Evolutionary conservation across 2,329 filamentous ascomycete genomes (phyloP), one percentile per base, ranked within the genome.

Genomic region (Calonectria leucothoes): DNA sequence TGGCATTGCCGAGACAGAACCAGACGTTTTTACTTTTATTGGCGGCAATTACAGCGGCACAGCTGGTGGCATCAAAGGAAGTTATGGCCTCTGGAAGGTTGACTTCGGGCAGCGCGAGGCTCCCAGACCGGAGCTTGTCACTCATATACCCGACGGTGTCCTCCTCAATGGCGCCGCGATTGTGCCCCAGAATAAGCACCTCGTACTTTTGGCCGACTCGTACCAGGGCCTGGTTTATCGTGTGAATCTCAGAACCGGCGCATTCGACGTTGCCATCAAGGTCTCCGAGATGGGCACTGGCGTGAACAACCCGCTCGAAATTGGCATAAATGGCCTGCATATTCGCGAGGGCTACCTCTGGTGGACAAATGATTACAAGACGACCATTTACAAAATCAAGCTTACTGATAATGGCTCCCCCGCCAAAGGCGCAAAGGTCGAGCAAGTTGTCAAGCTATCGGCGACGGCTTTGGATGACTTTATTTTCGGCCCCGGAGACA

Each of bases 321-420:
- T 66, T 51, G 63, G 63, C n/a, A 66, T 66, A 29, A 66, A 66
- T 12, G 63, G 63, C 20, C 45, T 66, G 37, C 63, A 66, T 35
- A 31, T 66, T 35, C 63, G 33, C 20, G 23, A 51, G 17, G 63
- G 35, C 11, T 51, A 66, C 63, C 63, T 66, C 17, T 66, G 45
- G 29, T 66, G 63, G 63, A 66, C 63, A 23, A 66, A 66, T 6
- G 29, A 49, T 23, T 33, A 25, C 29, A 66, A 48, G 63, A 51
- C 63, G 2, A 66, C 63, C 11, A 49, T 66, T 25, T 66, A 66
- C 20, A 66, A 66, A 35, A 51, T 66, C 15, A 48, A 20, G 17
- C 33, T 66, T 7, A n/a, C n/a, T 20, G 31, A 29, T 3, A 14
- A 51, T 20, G 63, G 63, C 8, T 66, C 42, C 17, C 42, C 45